Evolutionary conservation across 768 basidiomycete species (phyloP), one percentile per base, ranked within the genome.

Genomic region (Coprinopsis cinerea): DNA sequence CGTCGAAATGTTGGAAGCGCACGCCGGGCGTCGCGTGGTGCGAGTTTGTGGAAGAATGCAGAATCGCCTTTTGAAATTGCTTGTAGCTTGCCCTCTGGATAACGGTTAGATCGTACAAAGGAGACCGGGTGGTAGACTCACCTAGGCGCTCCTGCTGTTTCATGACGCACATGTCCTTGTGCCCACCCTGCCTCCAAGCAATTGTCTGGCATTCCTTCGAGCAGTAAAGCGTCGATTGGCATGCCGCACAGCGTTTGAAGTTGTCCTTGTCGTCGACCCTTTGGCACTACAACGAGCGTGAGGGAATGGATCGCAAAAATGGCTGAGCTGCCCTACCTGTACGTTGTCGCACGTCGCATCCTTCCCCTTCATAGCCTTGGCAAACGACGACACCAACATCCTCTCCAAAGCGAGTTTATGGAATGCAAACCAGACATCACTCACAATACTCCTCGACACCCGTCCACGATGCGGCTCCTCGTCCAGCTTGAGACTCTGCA

Each of bases 161-260:
- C 51, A 69, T 40, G 47, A 67, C 67, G 56, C 68, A 70, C 53
- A 65, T 65, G 2, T 50, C 53, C 51, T 61, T 65, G 56, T 71
- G 69, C 9, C 66, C 65, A 24, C 61, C 66, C 35, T 70, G n/a
- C n/a, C n/a, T 68, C 69, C 69, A 69, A 1, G 65, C 65, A 2
- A 52, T 44, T 2, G 55, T 55, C 49, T 70, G 69, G 47, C 70
- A 71, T 49, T 70, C 67, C 46, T 67, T 67, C 1, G 69, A 71
- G 49, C 70, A 71, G 53, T 71, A 71, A 11, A 67, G 55, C 2
- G 69, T 68, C 7, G 57, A 62, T 4, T 60, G 59, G 54, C 70
- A 70, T 4, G 59, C 61, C 4, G 58, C 55, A 47, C 69, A 72
- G 37, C 66, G 64, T 35, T 59, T 55, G 53, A 72, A 66, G 14